Conservation (phyloP, 768 basidiomycete genomes). For the Calocybe indica region DNA sequence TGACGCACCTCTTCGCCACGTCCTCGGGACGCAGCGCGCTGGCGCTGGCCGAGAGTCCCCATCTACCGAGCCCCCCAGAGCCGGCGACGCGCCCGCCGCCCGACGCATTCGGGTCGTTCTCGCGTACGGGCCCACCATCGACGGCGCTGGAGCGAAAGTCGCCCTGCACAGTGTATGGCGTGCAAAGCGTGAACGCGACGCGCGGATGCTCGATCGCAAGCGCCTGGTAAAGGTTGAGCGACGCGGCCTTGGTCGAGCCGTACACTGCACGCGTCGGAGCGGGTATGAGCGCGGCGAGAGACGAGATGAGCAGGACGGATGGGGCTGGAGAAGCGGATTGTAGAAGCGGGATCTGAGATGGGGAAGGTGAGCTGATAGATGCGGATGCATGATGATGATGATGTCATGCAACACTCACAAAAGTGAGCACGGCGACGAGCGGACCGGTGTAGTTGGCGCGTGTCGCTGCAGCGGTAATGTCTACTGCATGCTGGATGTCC, state of each 20-base stretch:
- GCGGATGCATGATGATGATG: background rate
- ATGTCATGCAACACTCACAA: constrained; percentile 39
- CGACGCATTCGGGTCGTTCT: constrained; percentile 46
- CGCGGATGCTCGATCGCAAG: constrained; percentile 75
- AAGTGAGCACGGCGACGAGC: constrained; percentile 60
- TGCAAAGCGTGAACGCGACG: constrained; percentile 53
- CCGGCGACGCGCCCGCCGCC: constrained; percentile 21
- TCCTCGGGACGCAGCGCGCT: constrained; percentile 40
- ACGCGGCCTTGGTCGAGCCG: constrained; percentile 76
- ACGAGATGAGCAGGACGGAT: constrained; percentile 74
- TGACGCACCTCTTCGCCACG: constrained; percentile 56
- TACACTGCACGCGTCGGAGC: constrained; percentile 86
- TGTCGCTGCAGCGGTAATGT: constrained; percentile 51
- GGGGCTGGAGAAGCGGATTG: constrained; percentile 57
- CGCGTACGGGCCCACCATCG: constrained; percentile 42
- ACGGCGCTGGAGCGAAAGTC: constrained; percentile 77
- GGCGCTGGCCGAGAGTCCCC: background rate
- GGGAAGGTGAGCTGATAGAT: background rate
- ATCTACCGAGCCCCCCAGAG: too few relatives aligned
- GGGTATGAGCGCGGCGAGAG: constrained; percentile 72
- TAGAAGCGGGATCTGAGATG: constrained; percentile 68
- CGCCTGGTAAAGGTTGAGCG: constrained; percentile 70
- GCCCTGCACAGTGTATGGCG: constrained; percentile 72
- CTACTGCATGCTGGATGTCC: constrained; percentile 54
- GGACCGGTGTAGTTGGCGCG: constrained; percentile 68